Evolutionary conservation across 352 stramenopile genomes (phyloP), one percentile per base, ranked within the genome.

Genomic region (Pythium utonaiense): DNA sequence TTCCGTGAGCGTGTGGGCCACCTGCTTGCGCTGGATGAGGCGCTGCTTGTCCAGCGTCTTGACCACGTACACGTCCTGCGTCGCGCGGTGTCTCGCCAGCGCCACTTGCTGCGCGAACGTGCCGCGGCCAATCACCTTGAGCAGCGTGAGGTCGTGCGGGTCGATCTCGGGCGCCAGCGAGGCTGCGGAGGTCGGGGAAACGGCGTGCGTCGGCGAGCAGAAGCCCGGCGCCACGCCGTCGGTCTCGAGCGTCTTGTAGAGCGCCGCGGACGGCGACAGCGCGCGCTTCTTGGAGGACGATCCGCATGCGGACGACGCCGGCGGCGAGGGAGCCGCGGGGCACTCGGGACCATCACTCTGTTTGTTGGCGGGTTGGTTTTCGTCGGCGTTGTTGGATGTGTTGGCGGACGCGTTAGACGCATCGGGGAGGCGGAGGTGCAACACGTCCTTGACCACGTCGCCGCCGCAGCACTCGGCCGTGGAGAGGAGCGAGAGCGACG

Each of bases 81-180:
- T 86, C 21, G 59, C 61, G 36, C 55, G 61, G 71, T 89, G 71
- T 19, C 74, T 74, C 16, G 85, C 85, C 42, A 94, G 66, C 33
- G 85, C 85, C 47, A 94, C 85, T 57, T 94, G 85, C 36, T 84
- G 81, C 19, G 85, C 85, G 59, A 91, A 94, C 24, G 85, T 92
- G 65, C 85, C 85, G 31, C 83, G 85, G 1, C 85, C 85, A 50
- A 94, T 90, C n/a, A 94, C 85, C 52, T 92, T 91, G 52, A 94
- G 75, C 53, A 94, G 68, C 59, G 76, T 83, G 44, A 94, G 70
- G 55, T 91, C 77, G 47, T 83, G 76, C 53, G 80, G 80, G 48
- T 86, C 70, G 47, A 90, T 81, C 8, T 40, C 4, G 25, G 17
- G 57, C 52, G 36, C 40, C 40, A 47, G 17, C 3, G 25, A 22